Percentiles rank a stretch among this genome's conserved stretches.
phyloP scores from a whole-genome alignment of 2,329 filamentous ascomycete genomes.

The Talaromyces sp. region DNA sequence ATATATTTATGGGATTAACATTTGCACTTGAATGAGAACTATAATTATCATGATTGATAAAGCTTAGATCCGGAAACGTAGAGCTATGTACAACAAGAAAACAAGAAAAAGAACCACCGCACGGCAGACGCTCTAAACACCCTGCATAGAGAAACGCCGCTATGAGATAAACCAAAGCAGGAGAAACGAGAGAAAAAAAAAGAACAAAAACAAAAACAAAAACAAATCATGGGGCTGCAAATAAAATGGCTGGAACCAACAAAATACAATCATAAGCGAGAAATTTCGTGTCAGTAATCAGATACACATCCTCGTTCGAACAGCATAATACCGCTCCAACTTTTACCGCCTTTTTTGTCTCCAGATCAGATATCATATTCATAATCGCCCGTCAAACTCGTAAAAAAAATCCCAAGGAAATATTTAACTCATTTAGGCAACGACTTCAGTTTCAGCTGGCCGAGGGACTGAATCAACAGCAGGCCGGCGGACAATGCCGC shows the following conservation, averaged over 20 bases:
- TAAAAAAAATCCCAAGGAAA: slow-evolving; percentile 4
- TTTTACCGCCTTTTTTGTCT: slow-evolving; percentile 13
- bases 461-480: slow-evolving; percentile 52
- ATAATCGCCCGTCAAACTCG: slow-evolving; percentile 15
- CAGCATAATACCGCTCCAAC: slow-evolving; percentile 7
- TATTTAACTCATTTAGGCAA: slow-evolving; percentile 27
- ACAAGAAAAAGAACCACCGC: slow-evolving; percentile 17
- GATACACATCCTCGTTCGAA: slow-evolving; percentile 5
- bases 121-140: slow-evolving; percentile 24
- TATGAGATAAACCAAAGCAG: no score
- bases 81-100: slow-evolving; percentile 7
- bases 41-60: neutral
- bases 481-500: slow-evolving; percentile 85
- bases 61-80: slow-evolving; percentile 2
- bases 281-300: slow-evolving; percentile 5
- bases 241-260: neutral
- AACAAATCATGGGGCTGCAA: neutral
- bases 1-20: no score
- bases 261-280: slow-evolving; percentile 4
- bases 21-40: neutral
- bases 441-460: slow-evolving; percentile 29
- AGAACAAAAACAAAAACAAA: neutral
- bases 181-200: slow-evolving; percentile 8
- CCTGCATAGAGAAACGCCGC: slow-evolving; percentile 22
- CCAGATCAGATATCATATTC: slow-evolving; percentile 8